A percentile compares a stretch with the other conserved stretches of the same genome.
Evolutionary conservation across 2,329 filamentous ascomycete species (phyloP).

Genomic region (Hypoxylon rubiginosum): DNA sequence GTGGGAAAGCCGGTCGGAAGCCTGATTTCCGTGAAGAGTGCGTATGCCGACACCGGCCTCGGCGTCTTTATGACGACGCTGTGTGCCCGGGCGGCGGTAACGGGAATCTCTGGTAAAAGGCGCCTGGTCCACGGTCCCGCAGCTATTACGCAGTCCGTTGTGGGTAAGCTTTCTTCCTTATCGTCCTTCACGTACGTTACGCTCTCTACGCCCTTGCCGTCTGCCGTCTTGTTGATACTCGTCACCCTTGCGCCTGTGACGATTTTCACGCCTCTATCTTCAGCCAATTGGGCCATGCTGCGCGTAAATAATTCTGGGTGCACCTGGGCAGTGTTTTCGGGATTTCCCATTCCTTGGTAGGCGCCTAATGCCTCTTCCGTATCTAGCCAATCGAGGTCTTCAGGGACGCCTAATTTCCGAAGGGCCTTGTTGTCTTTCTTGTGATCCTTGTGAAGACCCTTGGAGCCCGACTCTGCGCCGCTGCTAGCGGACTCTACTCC

Average conservation of each 20-base stretch:
- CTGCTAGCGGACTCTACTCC: constrained; percentile 12
- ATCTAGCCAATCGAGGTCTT: constrained; percentile 79
- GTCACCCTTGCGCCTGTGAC: constrained; percentile 51
- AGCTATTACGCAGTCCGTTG: constrained; percentile 53
- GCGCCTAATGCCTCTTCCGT: constrained; percentile 60
- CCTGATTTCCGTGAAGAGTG: constrained; percentile 79
- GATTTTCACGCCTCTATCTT: constrained; percentile 71
- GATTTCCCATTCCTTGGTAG: constrained; percentile 60
- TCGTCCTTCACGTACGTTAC: constrained; percentile 50
- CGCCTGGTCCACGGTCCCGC: constrained; percentile 62
- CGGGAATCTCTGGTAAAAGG: constrained; percentile 59
- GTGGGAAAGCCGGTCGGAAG: constrained; percentile 67
- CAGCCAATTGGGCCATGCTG: constrained; percentile 75
- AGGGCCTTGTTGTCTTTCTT: constrained; percentile 48
- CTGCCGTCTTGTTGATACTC: constrained; percentile 43
- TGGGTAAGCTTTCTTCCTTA: constrained; percentile 43
- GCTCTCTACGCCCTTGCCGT: constrained; percentile 44
- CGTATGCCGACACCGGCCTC: constrained; percentile 66
- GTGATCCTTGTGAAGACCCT: constrained; percentile 51
- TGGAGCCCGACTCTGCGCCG: constrained; percentile 28
- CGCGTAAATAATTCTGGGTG: constrained; percentile 84
- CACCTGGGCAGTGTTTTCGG: constrained; percentile 78
- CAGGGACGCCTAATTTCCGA: constrained; percentile 55
- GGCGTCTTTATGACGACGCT: constrained; percentile 60
- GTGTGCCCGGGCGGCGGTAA: constrained; percentile 60